Conservation (phyloP, 768 basidiomycete species). For the Xerocomus brunneocitrinus region DNA sequence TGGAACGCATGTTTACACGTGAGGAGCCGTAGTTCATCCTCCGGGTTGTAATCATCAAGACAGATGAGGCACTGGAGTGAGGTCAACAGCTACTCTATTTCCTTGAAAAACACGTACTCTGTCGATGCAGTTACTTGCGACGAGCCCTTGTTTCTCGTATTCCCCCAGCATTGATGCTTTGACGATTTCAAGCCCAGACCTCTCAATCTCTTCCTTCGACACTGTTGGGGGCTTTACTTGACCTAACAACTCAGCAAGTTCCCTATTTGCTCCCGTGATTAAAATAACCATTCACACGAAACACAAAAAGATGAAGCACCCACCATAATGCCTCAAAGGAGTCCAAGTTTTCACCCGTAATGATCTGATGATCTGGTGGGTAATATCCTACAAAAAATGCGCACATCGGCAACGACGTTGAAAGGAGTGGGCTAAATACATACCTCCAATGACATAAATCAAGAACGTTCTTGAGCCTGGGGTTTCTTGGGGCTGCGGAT, state of each 20-base stretch:
- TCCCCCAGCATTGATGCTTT: conserved; percentile 44
- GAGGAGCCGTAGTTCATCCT: conserved; percentile 79
- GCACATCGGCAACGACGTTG: conserved; percentile 2
- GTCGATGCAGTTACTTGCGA: conserved; percentile 77
- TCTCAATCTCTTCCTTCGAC: conserved; percentile 79
- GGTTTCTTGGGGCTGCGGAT: conserved; percentile 22
- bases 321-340: conserved; percentile 78
- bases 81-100: neutral
- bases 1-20: conserved; percentile 90
- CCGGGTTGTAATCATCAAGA: conserved; percentile 75
- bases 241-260: conserved; percentile 79
- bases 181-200: conserved; percentile 75
- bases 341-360: conserved; percentile 73
- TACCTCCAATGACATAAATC: conserved; percentile 86
- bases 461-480: conserved; percentile 60
- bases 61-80: conserved; percentile 71
- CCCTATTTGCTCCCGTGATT: conserved; percentile 38
- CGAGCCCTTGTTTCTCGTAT: conserved; percentile 56
- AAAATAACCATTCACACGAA: neutral
- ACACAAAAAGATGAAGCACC: conserved; percentile 22
- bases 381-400: conserved; percentile 65
- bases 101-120: conserved; percentile 43
- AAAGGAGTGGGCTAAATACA: conserved; percentile 13
- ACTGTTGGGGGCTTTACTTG: conserved; percentile 81
- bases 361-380: conserved; percentile 83